Conservation (phyloP, 129 eudicot species). For the Calendula officinalis region DNA sequence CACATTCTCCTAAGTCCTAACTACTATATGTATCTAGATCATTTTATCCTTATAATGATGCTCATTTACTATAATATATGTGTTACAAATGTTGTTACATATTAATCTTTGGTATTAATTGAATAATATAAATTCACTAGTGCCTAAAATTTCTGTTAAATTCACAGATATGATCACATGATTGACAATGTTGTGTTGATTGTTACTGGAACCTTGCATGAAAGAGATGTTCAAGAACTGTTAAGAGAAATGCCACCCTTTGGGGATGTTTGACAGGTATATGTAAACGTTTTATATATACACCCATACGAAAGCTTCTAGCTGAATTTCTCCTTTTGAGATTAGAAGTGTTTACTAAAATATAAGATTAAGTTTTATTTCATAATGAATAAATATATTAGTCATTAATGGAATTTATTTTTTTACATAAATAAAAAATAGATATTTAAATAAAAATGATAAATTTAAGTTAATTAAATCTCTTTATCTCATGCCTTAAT, state of each 20-base stretch:
- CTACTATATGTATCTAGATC: neutral
- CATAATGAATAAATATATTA: no score
- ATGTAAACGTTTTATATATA: no score
- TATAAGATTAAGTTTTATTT: no score
- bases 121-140: neutral
- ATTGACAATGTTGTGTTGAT: constrained; percentile 94
- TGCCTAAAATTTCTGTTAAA: neutral
- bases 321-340: no score
- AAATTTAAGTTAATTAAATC: no score
- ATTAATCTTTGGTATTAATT: neutral
- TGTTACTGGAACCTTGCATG: constrained; percentile 93
- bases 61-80: neutral
- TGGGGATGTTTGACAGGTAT: constrained; percentile 99
- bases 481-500: no score
- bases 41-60: neutral
- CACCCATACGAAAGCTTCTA: no score
- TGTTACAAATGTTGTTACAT: no score
- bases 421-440: no score
- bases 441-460: no score
- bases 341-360: no score
- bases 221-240: constrained; percentile 94
- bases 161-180: constrained; percentile 87
- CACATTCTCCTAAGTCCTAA: neutral
- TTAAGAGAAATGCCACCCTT: constrained; percentile 91
- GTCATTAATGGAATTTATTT: no score